Percentiles rank a stretch among this genome's conserved stretches.
Evolutionary conservation across 257 asterid species (phyloP).

Genomic region (Avicennia marina): DNA sequence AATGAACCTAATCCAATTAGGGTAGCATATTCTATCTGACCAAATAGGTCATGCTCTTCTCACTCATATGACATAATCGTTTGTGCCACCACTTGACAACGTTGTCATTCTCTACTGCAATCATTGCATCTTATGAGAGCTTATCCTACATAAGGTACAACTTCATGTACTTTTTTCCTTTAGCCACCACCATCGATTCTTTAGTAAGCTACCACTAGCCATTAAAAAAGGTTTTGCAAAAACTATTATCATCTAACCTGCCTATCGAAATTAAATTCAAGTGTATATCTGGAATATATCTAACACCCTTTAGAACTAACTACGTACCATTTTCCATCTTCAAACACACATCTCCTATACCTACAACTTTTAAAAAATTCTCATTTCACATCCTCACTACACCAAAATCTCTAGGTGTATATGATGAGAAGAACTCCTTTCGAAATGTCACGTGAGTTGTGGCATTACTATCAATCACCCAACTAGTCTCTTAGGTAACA

Average conservation of each 20-base stretch:
- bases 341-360: too few species aligned
- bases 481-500: background rate
- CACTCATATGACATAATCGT: too few species aligned
- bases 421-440: constrained; percentile 3
- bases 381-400: background rate
- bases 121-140: too few species aligned
- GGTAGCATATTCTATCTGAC: background rate
- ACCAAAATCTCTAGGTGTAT: background rate
- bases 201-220: background rate
- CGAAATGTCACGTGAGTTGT: too few species aligned
- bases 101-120: too few species aligned
- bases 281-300: constrained; percentile 3
- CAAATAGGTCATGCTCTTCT: background rate
- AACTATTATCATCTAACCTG: background rate
- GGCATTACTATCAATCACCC: background rate
- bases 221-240: background rate
- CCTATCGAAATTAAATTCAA: constrained; percentile 9
- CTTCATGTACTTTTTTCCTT: background rate
- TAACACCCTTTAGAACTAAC: background rate
- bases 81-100: too few species aligned
- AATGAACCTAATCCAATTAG: background rate
- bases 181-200: background rate
- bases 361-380: too few species aligned
- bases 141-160: background rate
- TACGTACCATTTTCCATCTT: background rate